Base-by-base conservation (phyloP, 164 flowering plant species). In the Liquidambar formosana region DNA sequence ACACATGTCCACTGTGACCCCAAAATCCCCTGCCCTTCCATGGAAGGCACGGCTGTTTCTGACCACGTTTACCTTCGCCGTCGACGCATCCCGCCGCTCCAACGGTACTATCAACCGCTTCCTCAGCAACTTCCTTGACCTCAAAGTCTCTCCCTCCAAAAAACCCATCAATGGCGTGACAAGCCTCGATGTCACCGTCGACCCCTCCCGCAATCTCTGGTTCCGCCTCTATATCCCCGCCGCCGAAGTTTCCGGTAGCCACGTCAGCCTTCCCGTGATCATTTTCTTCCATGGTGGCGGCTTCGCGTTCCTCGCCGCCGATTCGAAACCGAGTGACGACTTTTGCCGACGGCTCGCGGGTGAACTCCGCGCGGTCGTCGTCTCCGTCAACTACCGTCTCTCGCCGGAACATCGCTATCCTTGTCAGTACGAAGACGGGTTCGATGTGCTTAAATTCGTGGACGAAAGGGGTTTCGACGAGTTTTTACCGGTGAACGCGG, bases 51-150 rank as follows among this genome's bases (percentile, higher is more conserved):
- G 75, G 19, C 21, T 58, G 13, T 16, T 41, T 1, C n/a, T 71
- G 21, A 14, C 59, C 47, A 14, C 65, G 16, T 19, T 61, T 23
- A 46, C 23, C 49, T 0, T 41, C 63, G 23, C 43, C 15, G 43
- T 43, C 52, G 59, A 63, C 62, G 58, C 59, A 38, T n/a, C 64
- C 63, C 47, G 28, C 52, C 82, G 82, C 43, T n/a, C 51, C 22
- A 49, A 78, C 75, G 74, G 71, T 48, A 73, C 82, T 47, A 41
- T 79, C 75, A 81, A 77, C 77, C 80, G 82, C 52, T 65, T 66
- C 16, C 51, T 76, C 27, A 4, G 73, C 16, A 64, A 33, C 61
- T 33, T 64, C 46, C 16, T 74, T 15, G 63, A 61, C 71, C 15
- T 27, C 61, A 71, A 61, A 38, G 1, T 43, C 44, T 25, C 76